These are phyloP conservation scores for Phialophora expanda DNA, from an alignment of 2,329 filamentous ascomycete species.

Conservation along the genomic window DNA sequence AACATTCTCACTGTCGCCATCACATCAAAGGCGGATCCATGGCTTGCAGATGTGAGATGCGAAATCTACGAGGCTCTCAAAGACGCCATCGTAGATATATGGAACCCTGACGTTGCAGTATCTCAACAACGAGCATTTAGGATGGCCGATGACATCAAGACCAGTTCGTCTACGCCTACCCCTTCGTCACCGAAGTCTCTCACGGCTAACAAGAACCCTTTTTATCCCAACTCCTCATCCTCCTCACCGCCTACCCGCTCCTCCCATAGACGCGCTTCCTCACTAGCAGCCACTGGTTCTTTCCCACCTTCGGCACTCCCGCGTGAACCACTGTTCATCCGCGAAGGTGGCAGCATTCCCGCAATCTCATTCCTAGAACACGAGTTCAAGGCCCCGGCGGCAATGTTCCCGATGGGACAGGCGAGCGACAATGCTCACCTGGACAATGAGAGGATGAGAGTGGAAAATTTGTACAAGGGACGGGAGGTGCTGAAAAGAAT, in stretches of 20 bases:
- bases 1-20: constrained; percentile 83
- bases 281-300: constrained; percentile 43
- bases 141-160: constrained; percentile 5
- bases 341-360: constrained; percentile 93
- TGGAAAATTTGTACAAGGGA: constrained; percentile 88
- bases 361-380: constrained; percentile 75
- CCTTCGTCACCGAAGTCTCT: neutral
- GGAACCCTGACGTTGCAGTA: constrained; percentile 58
- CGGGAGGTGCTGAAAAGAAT: constrained; percentile 88
- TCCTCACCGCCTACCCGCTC: constrained; percentile 26
- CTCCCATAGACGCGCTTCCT: constrained; percentile 45
- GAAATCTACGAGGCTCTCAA: constrained; percentile 90
- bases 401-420: constrained; percentile 80
- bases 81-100: constrained; percentile 80
- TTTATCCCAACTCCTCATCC: constrained; percentile 3
- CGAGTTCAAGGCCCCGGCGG: constrained; percentile 37
- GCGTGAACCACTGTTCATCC: constrained; percentile 71
- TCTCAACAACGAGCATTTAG: constrained; percentile 33
- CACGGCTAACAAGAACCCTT: neutral
- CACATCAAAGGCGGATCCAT: constrained; percentile 92
- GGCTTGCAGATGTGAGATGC: constrained; percentile 90
- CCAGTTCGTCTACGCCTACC: constrained; percentile 45
- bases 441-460: constrained; percentile 88
- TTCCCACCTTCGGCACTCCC: constrained; percentile 35
- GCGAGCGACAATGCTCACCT: constrained; percentile 92